A percentile compares a stretch with the other conserved stretches of the same genome.
phyloP scores from a whole-genome alignment of 1,139 yeast genomes.

The Debaryomyces sp. region DNA sequence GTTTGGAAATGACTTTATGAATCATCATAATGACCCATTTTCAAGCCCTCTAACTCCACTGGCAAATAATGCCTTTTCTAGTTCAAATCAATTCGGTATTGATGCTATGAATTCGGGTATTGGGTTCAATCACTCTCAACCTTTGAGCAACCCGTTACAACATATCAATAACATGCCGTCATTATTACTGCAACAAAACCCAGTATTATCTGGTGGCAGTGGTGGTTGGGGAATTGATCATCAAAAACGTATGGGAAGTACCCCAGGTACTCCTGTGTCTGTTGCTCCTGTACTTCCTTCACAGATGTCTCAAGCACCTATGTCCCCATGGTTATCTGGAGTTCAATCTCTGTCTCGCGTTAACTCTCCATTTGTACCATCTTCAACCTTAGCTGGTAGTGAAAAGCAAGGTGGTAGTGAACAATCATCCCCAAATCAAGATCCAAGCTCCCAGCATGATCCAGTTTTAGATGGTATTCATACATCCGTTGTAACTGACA shows the following conservation, averaged over 20 bases:
- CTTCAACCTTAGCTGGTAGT: conserved; percentile 11
- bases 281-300: conserved; percentile 26
- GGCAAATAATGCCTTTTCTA: conserved; percentile 13
- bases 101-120: conserved; percentile 24
- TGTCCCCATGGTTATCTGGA: conserved; percentile 46
- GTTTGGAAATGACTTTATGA: conserved; percentile 31
- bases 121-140: conserved; percentile 15
- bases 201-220: conserved; percentile 36
- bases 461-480: conserved; percentile 40
- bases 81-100: conserved; percentile 26
- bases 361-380: conserved; percentile 44
- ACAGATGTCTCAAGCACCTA: conserved; percentile 37
- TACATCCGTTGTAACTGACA: conserved; percentile 40
- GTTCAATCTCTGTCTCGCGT: conserved; percentile 41
- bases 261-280: conserved; percentile 34
- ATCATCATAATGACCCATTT: conserved; percentile 25
- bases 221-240: conserved; percentile 47
- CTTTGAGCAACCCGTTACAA: conserved; percentile 13
- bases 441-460: conserved; percentile 22
- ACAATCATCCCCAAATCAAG: conserved; percentile 7
- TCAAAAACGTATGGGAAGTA: conserved; percentile 20
- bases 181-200: conserved; percentile 32
- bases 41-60: conserved; percentile 17
- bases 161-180: conserved; percentile 28
- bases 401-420: background rate